Evolutionary conservation across 495 filamentous ascomycete genomes (phyloP).

Genomic region (Neurospora pannonica): DNA sequence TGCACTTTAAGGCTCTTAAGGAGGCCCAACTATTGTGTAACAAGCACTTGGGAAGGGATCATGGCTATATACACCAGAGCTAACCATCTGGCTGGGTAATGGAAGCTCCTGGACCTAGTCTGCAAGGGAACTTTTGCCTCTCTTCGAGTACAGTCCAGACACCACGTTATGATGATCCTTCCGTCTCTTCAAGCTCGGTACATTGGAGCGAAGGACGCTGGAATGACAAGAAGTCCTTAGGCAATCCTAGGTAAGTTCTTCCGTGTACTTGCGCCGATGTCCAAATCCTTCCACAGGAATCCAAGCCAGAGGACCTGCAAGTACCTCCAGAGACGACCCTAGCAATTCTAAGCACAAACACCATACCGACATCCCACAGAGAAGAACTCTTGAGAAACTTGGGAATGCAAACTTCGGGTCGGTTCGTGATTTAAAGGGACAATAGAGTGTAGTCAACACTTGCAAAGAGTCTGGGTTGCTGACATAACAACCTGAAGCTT

Average conservation of each 20-base stretch:
- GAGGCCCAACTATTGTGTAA: no score
- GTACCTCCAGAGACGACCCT: neutral
- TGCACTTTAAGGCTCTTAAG: no score
- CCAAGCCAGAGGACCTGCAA: neutral
- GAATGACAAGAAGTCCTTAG: no score
- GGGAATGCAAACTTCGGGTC: neutral
- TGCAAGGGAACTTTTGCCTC: neutral
- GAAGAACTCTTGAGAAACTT: neutral
- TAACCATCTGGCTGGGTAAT: no score
- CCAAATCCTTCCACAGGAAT: no score
- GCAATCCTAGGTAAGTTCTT: neutral
- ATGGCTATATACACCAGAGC: no score
- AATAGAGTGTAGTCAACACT: neutral
- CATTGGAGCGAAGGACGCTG: no score
- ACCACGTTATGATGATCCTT: neutral
- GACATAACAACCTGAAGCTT: neutral
- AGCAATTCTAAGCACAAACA: neutral
- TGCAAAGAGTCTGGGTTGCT: neutral
- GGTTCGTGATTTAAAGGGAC: neutral
- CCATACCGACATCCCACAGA: neutral
- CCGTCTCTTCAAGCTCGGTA: no score
- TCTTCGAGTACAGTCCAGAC: neutral
- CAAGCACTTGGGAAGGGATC: no score
- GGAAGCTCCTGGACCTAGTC: no score
- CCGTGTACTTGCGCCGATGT: no score